phyloP scores from a whole-genome alignment of 345 rosid species.

The Lumnitzera littorea region DNA sequence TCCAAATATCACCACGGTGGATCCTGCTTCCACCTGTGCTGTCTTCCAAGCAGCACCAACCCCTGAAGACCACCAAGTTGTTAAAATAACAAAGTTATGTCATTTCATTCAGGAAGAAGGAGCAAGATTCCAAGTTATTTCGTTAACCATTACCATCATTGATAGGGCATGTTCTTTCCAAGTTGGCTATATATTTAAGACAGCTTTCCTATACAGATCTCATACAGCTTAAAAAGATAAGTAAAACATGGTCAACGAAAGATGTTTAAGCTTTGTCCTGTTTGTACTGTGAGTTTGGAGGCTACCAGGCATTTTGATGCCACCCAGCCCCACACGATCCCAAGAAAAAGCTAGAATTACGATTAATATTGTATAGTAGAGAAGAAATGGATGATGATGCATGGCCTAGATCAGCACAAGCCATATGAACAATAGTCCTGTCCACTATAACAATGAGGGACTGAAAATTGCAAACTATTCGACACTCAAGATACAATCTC shows the following conservation, averaged over 20 bases:
- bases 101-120: not conserved
- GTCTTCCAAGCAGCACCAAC: conserved; percentile 88
- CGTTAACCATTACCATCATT: not conserved
- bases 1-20: conserved; percentile 87
- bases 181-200: not conserved
- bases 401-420: too few species aligned
- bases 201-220: not conserved
- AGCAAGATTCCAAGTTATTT: not conserved
- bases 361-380: too few species aligned
- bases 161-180: not conserved
- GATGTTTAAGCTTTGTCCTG: not conserved
- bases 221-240: not conserved
- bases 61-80: conserved; percentile 27
- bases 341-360: too few species aligned
- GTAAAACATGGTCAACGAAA: not conserved
- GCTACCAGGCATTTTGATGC: too few species aligned
- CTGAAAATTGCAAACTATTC: too few species aligned
- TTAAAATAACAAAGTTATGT: not conserved
- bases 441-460: too few species aligned
- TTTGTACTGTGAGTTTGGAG: not conserved
- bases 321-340: too few species aligned
- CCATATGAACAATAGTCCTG: too few species aligned
- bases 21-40: conserved; percentile 74
- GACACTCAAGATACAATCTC: too few species aligned
- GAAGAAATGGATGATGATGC: too few species aligned